Conservation (phyloP, 768 basidiomycete species). For the Pholiota microspora region DNA sequence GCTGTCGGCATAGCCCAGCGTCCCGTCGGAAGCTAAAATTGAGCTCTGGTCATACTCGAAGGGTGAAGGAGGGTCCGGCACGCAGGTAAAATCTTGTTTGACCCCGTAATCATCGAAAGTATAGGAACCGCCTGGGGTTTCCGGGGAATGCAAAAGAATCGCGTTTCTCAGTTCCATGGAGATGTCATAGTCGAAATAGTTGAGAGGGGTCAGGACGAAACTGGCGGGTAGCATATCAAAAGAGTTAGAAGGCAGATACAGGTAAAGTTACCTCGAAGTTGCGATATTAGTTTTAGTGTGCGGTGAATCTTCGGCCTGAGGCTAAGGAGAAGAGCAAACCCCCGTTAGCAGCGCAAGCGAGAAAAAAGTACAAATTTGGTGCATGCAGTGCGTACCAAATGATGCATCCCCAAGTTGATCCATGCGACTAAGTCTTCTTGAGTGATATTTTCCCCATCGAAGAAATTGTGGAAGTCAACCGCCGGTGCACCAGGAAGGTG, state of each 20-base stretch:
- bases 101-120: slow-evolving; percentile 54
- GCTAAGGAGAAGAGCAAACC: slow-evolving; percentile 27
- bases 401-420: slow-evolving; percentile 68
- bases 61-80: slow-evolving; percentile 21
- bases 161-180: slow-evolving; percentile 58
- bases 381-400: slow-evolving; percentile 38
- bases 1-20: neutral
- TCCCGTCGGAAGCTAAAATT: slow-evolving; percentile 5
- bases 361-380: neutral
- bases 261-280: slow-evolving; percentile 41
- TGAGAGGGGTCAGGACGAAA: slow-evolving; percentile 59
- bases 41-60: slow-evolving; percentile 18
- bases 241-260: neutral
- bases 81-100: slow-evolving; percentile 27
- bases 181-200: slow-evolving; percentile 64
- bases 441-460: slow-evolving; percentile 60
- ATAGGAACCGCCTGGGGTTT: slow-evolving; percentile 35
- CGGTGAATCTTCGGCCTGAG: slow-evolving; percentile 63
- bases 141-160: slow-evolving; percentile 42
- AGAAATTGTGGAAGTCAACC: slow-evolving; percentile 61
- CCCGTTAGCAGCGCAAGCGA: neutral
- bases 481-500: slow-evolving; percentile 55
- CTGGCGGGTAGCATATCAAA: no score
- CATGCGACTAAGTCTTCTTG: slow-evolving; percentile 68
- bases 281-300: slow-evolving; percentile 58